These are phyloP conservation scores for Macrolepiota dolichaula DNA, from an alignment of 768 basidiomycete genomes.

Conservation along the genomic window DNA sequence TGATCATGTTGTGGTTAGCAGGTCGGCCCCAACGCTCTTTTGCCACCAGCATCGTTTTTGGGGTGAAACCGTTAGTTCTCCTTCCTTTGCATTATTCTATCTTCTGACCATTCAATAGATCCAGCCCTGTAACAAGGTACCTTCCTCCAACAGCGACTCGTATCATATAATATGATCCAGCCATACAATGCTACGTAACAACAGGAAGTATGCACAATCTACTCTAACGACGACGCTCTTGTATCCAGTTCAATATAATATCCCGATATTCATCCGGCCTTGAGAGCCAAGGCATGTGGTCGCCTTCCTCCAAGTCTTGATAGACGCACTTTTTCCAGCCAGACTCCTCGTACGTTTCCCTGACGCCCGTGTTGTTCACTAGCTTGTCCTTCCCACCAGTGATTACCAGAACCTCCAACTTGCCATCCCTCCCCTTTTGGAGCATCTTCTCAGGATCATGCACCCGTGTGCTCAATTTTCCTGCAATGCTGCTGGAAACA, in stretches of 20 bases:
- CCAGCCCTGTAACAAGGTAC: background rate
- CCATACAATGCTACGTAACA: background rate
- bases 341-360: constrained; percentile 20
- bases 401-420: constrained; percentile 24
- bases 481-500: constrained; percentile 21
- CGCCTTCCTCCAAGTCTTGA: constrained; percentile 19
- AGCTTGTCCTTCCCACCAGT: constrained; percentile 23
- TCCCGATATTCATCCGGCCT: constrained; percentile 18
- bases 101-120: background rate
- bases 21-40: background rate
- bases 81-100: background rate
- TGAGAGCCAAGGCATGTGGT: constrained; percentile 28
- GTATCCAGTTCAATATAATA: constrained; percentile 21
- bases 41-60: constrained; percentile 8
- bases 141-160: background rate
- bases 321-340: constrained; percentile 20
- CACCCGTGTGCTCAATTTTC: constrained; percentile 19
- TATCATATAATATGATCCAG: background rate
- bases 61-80: background rate
- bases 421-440: constrained; percentile 17
- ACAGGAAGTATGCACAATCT: background rate
- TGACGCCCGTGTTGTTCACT: constrained; percentile 16
- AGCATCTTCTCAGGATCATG: constrained; percentile 23
- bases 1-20: background rate
- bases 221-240: background rate